A percentile compares a stretch with the other conserved stretches of the same genome.
These are phyloP conservation scores for Yarrowia galli DNA, from an alignment of 1,139 yeast genomes.

Conservation along the genomic window DNA sequence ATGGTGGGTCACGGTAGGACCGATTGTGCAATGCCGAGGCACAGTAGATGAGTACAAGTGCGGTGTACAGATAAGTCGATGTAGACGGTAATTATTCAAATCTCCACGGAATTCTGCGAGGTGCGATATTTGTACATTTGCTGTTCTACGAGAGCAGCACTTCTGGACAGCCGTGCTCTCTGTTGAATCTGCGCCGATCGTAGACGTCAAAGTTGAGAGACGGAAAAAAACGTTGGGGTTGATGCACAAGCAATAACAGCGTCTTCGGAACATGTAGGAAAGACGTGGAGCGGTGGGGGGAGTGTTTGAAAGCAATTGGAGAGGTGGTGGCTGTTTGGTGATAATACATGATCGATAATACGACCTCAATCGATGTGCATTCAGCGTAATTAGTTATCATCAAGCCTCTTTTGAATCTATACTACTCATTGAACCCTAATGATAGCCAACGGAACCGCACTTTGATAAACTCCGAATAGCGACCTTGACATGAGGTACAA, in stretches of 20 bases:
- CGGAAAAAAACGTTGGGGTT: background rate
- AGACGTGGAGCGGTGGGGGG: too few species aligned
- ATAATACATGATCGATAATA: too few species aligned
- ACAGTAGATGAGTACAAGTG: too few species aligned
- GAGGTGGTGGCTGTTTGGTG: too few species aligned
- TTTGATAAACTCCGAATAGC: background rate
- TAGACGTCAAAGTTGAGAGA: background rate
- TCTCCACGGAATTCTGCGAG: too few species aligned
- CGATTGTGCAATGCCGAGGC: constrained; percentile 5
- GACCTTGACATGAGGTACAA: constrained; percentile 1
- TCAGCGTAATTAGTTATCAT: too few species aligned
- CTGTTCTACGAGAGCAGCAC: too few species aligned
- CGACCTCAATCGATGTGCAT: too few species aligned
- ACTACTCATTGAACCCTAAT: background rate
- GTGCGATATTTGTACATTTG: background rate
- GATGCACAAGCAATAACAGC: background rate
- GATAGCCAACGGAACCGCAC: background rate
- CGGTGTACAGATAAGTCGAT: too few species aligned
- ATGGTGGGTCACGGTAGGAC: background rate
- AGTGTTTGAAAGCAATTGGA: too few species aligned
- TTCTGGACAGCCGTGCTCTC: background rate
- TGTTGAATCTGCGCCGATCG: background rate
- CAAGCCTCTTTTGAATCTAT: too few species aligned
- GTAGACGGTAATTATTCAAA: too few species aligned
- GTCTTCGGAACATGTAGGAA: background rate